These are phyloP conservation scores for Pulveroboletus sp. DNA, from an alignment of 1,284 basidiomycete genomes.

Conservation along the genomic window DNA sequence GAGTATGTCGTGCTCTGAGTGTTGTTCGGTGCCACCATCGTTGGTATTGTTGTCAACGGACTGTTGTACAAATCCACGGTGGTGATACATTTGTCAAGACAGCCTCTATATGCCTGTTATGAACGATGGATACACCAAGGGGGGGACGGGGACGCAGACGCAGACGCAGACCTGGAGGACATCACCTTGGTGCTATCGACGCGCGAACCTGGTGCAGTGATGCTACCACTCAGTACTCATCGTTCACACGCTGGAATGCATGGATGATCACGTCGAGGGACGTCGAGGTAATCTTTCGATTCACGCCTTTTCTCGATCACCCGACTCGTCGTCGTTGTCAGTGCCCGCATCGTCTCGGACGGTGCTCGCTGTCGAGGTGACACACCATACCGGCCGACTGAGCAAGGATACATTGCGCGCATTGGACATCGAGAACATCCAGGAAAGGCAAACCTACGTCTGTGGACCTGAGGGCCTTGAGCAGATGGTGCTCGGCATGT, in stretches of 20 bases:
- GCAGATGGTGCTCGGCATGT: constrained; percentile 6
- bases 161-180: too few relatives aligned
- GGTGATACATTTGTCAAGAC: background rate
- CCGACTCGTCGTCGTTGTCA: background rate
- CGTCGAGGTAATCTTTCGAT: constrained; percentile 10
- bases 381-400: constrained; percentile 15
- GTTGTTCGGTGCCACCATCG: too few relatives aligned
- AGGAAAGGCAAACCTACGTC: constrained; percentile 13
- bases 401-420: constrained; percentile 1
- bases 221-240: constrained; percentile 19
- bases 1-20: constrained; percentile 58
- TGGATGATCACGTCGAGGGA: background rate
- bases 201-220: constrained; percentile 21
- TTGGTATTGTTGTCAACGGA: background rate
- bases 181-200: constrained; percentile 14
- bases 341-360: background rate
- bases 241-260: constrained; percentile 1
- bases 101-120: too few relatives aligned
- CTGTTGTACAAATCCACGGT: background rate
- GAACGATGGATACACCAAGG: too few relatives aligned
- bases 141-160: too few relatives aligned
- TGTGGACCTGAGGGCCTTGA: constrained; percentile 29
- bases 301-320: constrained; percentile 22
- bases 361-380: constrained; percentile 9
- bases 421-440: constrained; percentile 6